phyloP scores from a whole-genome alignment of 805 yeast species.

The Lipomyces starkeyi region DNA sequence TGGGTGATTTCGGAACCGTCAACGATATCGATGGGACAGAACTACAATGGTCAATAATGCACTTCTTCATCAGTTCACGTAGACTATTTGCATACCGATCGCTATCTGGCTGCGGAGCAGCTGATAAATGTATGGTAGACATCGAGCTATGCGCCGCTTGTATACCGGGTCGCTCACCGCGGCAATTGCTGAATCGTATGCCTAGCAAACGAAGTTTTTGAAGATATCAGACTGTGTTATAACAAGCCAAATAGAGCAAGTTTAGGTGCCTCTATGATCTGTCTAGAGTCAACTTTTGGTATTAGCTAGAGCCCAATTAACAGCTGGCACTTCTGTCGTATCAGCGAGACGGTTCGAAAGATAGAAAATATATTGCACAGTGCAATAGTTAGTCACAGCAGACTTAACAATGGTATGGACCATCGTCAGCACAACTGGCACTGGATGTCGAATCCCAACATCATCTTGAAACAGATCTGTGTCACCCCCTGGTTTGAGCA shows the following conservation, averaged over 20 bases:
- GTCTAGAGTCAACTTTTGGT: too few relatives aligned
- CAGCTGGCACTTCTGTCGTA: too few relatives aligned
- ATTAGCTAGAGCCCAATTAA: too few relatives aligned
- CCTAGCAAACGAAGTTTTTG: neutral
- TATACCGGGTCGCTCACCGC: neutral
- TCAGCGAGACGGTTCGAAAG: too few relatives aligned
- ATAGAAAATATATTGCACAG: too few relatives aligned
- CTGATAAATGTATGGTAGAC: neutral
- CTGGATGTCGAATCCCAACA: too few relatives aligned
- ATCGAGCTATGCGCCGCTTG: neutral
- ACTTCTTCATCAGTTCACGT: neutral
- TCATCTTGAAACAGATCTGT: too few relatives aligned
- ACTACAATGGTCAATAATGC: neutral
- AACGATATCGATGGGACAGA: neutral
- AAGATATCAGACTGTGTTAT: neutral
- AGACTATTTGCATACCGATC: neutral
- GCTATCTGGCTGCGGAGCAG: neutral
- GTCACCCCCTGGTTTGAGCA: too few relatives aligned
- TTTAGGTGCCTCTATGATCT: too few relatives aligned
- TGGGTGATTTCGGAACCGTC: neutral
- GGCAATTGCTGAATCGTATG: neutral
- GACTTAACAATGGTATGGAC: too few relatives aligned
- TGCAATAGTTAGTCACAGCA: too few relatives aligned
- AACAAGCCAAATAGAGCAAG: neutral
- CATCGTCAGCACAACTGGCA: too few relatives aligned